Conservation (phyloP, 768 basidiomycete species). For the Pleurotus sapidus region DNA sequence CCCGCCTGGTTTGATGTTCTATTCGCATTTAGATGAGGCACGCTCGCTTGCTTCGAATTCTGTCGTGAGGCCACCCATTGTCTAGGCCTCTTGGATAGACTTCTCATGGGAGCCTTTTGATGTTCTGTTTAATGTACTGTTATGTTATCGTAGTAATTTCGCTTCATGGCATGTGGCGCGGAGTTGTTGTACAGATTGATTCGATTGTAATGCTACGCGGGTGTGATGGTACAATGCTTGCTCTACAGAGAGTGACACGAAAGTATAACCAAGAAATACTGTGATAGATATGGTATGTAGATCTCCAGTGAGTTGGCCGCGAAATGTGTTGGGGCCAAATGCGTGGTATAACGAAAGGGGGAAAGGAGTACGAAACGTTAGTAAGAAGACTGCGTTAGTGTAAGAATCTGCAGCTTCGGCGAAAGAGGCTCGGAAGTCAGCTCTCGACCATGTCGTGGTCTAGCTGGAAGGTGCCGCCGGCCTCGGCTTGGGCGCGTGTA, state of each 20-base stretch:
- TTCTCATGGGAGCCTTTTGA: neutral
- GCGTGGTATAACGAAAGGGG: no score
- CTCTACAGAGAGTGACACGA: neutral
- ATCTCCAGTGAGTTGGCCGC: neutral
- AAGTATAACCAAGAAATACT: constrained; percentile 5
- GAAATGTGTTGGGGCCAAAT: no score
- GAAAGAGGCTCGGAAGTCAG: neutral
- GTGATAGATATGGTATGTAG: neutral
- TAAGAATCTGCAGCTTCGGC: neutral
- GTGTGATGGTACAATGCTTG: neutral
- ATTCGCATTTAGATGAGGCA: no score
- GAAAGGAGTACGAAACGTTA: neutral
- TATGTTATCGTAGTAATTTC: neutral
- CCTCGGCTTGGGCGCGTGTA: constrained; percentile 45
- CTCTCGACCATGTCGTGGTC: constrained; percentile 24
- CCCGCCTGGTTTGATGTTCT: no score
- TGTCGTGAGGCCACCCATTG: neutral
- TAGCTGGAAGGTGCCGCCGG: constrained; percentile 34
- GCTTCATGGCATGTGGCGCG: neutral
- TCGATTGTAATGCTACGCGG: neutral
- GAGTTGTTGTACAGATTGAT: no score
- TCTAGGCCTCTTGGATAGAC: neutral
- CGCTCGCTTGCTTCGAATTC: no score
- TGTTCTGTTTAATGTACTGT: neutral
- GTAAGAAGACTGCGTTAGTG: neutral